Base-by-base conservation (phyloP, 306 rosid species). In the peach (Prunus persica) region DNA sequence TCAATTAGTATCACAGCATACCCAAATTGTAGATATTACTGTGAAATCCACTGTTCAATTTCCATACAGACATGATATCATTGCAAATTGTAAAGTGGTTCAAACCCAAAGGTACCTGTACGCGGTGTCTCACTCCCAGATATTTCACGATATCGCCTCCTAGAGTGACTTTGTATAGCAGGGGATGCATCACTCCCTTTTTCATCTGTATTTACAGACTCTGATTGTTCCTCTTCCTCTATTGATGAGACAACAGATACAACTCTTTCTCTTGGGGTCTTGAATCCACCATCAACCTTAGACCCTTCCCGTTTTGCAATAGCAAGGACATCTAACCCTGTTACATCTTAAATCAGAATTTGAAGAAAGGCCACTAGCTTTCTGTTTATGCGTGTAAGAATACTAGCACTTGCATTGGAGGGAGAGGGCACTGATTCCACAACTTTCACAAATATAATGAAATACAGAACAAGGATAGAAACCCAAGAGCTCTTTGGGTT, bases 291-390 rank as follows among this genome's bases (percentile, higher is more conserved):
- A 24, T 84, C 89, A 69, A 14, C 66, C 49, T 81, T 86, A 79
- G 92, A 77, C 68, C 65, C 94, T n/a, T 76, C 96, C 25, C 97
- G 86, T 74, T 90, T 95, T 19, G 89, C 92, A 74, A 28, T 88
- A 20, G 97, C 98, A 28, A 95, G 94, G 49, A 86, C 77, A 87
- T 95, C 98, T 61, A 95, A 92, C 76, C 98, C 98, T 95, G 74
- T 83, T 14, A 79, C 27, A 81, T 65, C 52, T 71, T 60, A 67
- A 11, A 62, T 52, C 16, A 66, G 54, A 67, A 70, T 72, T 38
- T 67, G 77, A 27, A 13, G 13, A 68, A 43, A 67, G 22, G 2
- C 15, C 13, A 72, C 11, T 6, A 62, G 10, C 13, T 52, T 38
- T 54, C 8, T 6, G n/a, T 28, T 11, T 2, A 6, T 1, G 22